phyloP scores from a whole-genome alignment of 768 basidiomycete species.

The Leccinum barrowsii region DNA sequence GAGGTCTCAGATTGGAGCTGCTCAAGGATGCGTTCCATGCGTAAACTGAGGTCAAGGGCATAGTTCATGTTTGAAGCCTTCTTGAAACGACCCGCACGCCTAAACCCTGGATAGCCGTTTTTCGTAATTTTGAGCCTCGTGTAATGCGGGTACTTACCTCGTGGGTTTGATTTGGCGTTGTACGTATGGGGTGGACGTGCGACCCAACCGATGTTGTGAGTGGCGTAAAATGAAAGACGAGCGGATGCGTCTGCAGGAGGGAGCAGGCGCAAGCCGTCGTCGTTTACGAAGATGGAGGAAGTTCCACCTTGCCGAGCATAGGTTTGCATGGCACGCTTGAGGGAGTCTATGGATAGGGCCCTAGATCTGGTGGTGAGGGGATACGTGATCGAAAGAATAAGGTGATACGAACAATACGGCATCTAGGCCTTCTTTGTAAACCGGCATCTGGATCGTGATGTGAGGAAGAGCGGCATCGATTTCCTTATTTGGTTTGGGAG shows the following conservation, averaged over 20 bases:
- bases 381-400: background rate
- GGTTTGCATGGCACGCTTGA: conserved; percentile 60
- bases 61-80: conserved; percentile 94
- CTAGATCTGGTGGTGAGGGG: conserved; percentile 13
- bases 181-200: conserved; percentile 50
- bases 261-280: conserved; percentile 57
- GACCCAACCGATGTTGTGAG: conserved; percentile 57
- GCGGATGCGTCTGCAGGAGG: conserved; percentile 42
- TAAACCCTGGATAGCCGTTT: conserved; percentile 21
- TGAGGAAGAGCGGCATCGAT: conserved; percentile 46
- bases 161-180: conserved; percentile 43
- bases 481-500: conserved; percentile 40
- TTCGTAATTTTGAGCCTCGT: conserved; percentile 33
- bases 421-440: conserved; percentile 55
- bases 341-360: conserved; percentile 47
- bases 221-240: conserved; percentile 51
- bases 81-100: conserved; percentile 77
- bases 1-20: conserved; percentile 26
- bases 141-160: conserved; percentile 34
- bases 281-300: conserved; percentile 55
- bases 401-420: conserved; percentile 42
- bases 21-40: conserved; percentile 32
- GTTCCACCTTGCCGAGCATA: conserved; percentile 66
- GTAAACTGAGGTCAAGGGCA: conserved; percentile 46
- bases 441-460: conserved; percentile 54